Percentiles rank a stretch among this genome's conserved stretches.
These are phyloP conservation scores for Phytopythium oedochilum DNA, from an alignment of 352 stramenopile species.

Conservation along the genomic window DNA sequence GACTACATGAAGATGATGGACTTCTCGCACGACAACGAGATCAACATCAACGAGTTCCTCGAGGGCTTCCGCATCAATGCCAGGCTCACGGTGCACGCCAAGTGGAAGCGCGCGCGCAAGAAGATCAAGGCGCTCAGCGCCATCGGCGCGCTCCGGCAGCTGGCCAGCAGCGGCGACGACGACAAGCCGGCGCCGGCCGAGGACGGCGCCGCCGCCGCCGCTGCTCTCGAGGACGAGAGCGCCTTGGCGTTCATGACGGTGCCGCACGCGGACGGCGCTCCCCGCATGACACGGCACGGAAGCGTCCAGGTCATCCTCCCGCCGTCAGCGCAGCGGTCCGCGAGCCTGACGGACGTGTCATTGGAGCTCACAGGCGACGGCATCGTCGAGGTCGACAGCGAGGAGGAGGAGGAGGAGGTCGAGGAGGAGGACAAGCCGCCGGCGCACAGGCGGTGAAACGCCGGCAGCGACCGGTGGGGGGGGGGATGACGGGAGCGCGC, in stretches of 20 bases:
- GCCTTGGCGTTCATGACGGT: constrained; percentile 25
- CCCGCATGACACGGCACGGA: constrained; percentile 52
- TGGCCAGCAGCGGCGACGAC: constrained; percentile 18
- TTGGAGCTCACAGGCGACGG: constrained; percentile 19
- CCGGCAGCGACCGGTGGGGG: neutral
- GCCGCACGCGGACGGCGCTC: constrained; percentile 24
- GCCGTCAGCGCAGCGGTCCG: constrained; percentile 12
- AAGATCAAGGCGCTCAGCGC: constrained; percentile 85
- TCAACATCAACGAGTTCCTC: constrained; percentile 91
- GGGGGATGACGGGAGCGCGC: neutral
- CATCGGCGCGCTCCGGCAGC: constrained; percentile 48
- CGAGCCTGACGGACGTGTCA: constrained; percentile 28
- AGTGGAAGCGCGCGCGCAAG: constrained; percentile 84
- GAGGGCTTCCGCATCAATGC: constrained; percentile 85
- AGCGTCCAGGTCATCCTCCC: constrained; percentile 61
- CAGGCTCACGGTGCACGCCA: constrained; percentile 80
- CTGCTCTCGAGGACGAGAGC: constrained; percentile 26
- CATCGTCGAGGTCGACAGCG: constrained; percentile 13
- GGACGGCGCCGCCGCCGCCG: constrained; percentile 19
- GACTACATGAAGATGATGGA: constrained; percentile 87
- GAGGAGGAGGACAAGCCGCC: constrained; percentile 3
- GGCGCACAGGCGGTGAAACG: neutral
- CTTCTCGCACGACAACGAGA: constrained; percentile 81
- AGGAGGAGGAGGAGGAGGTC: constrained; percentile 16
- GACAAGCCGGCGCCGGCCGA: neutral